Percentiles rank a stretch among this genome's conserved stretches.
Evolutionary conservation across 2,329 filamentous ascomycete genomes (phyloP).

Genomic region (Dactylellina parvicollis): DNA sequence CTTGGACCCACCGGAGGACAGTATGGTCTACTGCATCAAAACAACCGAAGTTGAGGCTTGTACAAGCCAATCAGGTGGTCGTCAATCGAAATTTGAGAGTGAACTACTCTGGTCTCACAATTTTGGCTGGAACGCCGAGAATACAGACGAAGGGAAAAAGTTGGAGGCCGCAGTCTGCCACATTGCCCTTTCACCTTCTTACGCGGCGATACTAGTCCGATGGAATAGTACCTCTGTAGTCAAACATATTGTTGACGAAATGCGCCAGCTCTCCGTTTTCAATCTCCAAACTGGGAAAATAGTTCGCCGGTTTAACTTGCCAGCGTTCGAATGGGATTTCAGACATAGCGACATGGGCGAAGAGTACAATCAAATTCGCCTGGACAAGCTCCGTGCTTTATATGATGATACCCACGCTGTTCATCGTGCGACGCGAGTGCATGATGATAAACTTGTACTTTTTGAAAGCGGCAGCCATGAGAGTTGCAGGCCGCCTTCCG

Average conservation of each 20-base stretch:
- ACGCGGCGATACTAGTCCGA: slow-evolving; percentile 55
- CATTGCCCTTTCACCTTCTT: slow-evolving; percentile 54
- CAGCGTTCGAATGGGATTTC: slow-evolving; percentile 57
- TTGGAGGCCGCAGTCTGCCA: slow-evolving; percentile 54
- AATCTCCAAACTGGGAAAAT: slow-evolving; percentile 52
- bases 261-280: slow-evolving; percentile 56
- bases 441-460: slow-evolving; percentile 55
- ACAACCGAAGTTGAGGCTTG: slow-evolving; percentile 10
- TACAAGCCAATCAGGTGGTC: neutral
- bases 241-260: slow-evolving; percentile 55
- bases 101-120: slow-evolving; percentile 44
- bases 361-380: slow-evolving; percentile 56
- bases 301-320: slow-evolving; percentile 55
- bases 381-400: slow-evolving; percentile 55
- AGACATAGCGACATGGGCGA: slow-evolving; percentile 57
- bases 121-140: neutral
- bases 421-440: slow-evolving; percentile 56
- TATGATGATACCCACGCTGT: slow-evolving; percentile 56
- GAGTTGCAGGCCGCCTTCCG: neutral
- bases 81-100: neutral
- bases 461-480: slow-evolving; percentile 23
- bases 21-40: slow-evolving; percentile 56
- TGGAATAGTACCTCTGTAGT: slow-evolving; percentile 56
- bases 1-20: slow-evolving; percentile 56
- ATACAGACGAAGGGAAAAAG: slow-evolving; percentile 33